phyloP scores from a whole-genome alignment of 306 rosid genomes.

The Boehmeria nivea region DNA sequence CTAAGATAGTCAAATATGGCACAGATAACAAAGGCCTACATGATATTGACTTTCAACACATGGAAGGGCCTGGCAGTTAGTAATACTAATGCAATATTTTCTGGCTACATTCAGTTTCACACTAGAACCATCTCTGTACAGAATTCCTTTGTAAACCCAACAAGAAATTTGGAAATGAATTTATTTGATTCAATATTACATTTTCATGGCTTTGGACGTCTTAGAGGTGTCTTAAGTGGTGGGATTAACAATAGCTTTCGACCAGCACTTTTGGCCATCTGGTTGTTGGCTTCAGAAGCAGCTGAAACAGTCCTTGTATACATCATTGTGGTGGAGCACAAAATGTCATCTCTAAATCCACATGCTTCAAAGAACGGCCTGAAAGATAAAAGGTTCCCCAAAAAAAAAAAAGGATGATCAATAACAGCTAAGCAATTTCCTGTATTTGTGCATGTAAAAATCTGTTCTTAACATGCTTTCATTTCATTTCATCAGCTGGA shows the following conservation, averaged over 20 bases:
- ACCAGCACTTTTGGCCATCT: conserved; percentile 35
- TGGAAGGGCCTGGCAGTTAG: background rate
- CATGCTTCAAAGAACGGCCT: conserved; percentile 76
- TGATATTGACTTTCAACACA: conserved; percentile 11
- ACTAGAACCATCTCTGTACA: background rate
- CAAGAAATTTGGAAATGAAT: background rate
- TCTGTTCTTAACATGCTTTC: background rate
- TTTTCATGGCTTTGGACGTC: conserved; percentile 15
- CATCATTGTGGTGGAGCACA: conserved; percentile 75
- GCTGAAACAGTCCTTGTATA: conserved; percentile 41
- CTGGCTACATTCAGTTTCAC: background rate
- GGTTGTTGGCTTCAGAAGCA: conserved; percentile 34
- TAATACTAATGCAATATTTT: background rate
- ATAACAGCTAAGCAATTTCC: background rate
- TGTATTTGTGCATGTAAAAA: background rate
- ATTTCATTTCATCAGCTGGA: too few species aligned
- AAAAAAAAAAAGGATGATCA: background rate
- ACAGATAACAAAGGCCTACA: conserved; percentile 4
- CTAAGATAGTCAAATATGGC: background rate
- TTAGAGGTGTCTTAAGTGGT: conserved; percentile 26
- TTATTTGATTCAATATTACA: conserved; percentile 3
- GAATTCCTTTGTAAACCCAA: background rate
- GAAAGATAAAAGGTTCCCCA: conserved; percentile 7
- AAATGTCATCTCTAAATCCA: conserved; percentile 70
- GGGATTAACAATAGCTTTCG: conserved; percentile 47